Evolutionary conservation across 345 rosid genomes (phyloP), one percentile per base, ranked within the genome.

Genomic region (Boechera divaricarpa): DNA sequence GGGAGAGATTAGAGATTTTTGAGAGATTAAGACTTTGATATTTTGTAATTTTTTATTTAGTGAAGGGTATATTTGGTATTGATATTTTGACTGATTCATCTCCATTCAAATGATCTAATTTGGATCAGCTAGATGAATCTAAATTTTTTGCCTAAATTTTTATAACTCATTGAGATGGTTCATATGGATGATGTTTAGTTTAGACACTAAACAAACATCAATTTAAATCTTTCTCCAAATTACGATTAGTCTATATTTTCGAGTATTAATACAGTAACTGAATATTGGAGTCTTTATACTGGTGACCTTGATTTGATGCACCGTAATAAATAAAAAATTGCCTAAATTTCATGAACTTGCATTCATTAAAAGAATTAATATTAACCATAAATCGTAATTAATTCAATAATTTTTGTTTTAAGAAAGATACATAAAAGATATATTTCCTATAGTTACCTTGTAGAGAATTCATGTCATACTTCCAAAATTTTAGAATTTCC

Each of bases 391-490:
- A 16, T 18, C 1, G 8, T 15, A 10, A 38, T 29, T 16, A 56
- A 21, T 47, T 36, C 39, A 26, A 11, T 51, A 6, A 18, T 24
- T 44, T 53, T 44, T 9, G 38, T 26, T 53, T 18, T 12, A 2
- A 42, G 10, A 39, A 63, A 29, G 33, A 65, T 66, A 44, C 51
- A 65, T 45, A 1, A 11, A 45, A 13, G 6, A 56, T 66, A 1
- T n/a, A 33, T 56, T 35, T 53, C 13, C 47, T 16, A 41, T 12
- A 63, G 5, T 63, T 41, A 3, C 26, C 16, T 7, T 63, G 42
- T 31, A 44, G 24, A 73, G 57, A 42, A 60, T 65, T 74, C 49
- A 5, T 18, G 32, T 41, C 56, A 39, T n/a, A 71, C 33, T 63
- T 72, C 60, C 38, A 72, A 59, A 47, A 4, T 2, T 31, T 15